Conservation (phyloP, 257 asterid species). For the Solanum virginianum region DNA sequence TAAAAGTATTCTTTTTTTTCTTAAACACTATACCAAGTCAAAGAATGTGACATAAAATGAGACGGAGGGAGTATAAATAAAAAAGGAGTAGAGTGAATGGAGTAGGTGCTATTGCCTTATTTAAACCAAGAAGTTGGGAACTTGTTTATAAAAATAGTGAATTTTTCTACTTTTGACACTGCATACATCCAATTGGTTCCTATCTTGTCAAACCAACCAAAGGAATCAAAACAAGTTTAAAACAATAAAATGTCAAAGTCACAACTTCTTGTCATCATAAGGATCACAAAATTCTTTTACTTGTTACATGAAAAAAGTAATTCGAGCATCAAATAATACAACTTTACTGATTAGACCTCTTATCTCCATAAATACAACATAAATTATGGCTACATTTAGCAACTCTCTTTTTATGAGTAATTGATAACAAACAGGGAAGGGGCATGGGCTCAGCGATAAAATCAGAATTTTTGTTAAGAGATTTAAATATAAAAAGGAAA, state of each 20-base stretch:
- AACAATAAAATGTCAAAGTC: conserved; percentile 24
- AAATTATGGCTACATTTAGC: conserved; percentile 3
- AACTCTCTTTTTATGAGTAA: conserved; percentile 7
- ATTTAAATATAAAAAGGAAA: too few species aligned
- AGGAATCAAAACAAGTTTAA: conserved; percentile 12
- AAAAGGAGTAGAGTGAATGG: background rate
- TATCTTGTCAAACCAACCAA: conserved; percentile 8
- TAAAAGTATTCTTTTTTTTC: too few species aligned
- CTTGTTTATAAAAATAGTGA: conserved; percentile 11
- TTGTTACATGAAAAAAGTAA: background rate
- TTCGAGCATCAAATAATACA: background rate
- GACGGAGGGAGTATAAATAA: too few species aligned
- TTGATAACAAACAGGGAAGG: conserved; percentile 3
- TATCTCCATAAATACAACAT: background rate
- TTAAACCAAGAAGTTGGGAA: conserved; percentile 17
- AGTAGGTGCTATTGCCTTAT: background rate
- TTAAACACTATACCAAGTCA: too few species aligned
- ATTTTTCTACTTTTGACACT: conserved; percentile 9
- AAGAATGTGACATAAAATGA: rapidly evolving
- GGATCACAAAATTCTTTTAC: background rate
- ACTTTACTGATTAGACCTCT: conserved; percentile 14
- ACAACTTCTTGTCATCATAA: background rate
- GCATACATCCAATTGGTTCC: conserved; percentile 15
- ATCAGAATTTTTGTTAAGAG: too few species aligned
- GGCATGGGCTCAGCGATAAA: background rate